Percentiles rank a stretch among this genome's conserved stretches.
Conservation (phyloP, 148 eudicot species). For the Cornus suecica region DNA sequence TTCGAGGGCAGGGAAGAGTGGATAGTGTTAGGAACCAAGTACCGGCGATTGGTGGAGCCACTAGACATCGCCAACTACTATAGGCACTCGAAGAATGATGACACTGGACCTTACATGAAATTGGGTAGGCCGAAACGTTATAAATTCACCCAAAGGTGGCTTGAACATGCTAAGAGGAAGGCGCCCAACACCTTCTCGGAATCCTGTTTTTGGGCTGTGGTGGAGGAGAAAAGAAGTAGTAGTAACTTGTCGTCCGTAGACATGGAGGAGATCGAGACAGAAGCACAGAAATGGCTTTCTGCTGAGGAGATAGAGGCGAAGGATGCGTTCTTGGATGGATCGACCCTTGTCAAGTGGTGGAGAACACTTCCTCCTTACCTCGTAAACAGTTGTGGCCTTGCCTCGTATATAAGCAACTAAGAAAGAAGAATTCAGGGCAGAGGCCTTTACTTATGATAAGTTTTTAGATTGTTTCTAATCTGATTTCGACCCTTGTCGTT, state of each 20-base stretch:
- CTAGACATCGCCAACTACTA: slow-evolving; percentile 88
- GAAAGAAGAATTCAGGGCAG: neutral
- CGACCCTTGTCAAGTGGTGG: slow-evolving; percentile 89
- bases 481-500: no score
- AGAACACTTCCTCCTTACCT: slow-evolving; percentile 52
- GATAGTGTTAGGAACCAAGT: slow-evolving; percentile 84
- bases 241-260: slow-evolving; percentile 30
- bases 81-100: slow-evolving; percentile 66
- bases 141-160: slow-evolving; percentile 69
- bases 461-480: no score
- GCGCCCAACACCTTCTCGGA: slow-evolving; percentile 46
- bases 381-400: slow-evolving; percentile 55
- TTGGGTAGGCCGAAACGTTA: slow-evolving; percentile 76
- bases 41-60: slow-evolving; percentile 71
- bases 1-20: slow-evolving; percentile 72
- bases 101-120: slow-evolving; percentile 73
- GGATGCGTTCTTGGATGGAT: slow-evolving; percentile 58
- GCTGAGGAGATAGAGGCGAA: slow-evolving; percentile 19
- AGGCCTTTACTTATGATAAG: neutral
- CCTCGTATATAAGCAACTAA: slow-evolving; percentile 22
- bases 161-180: slow-evolving; percentile 58
- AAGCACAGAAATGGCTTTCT: slow-evolving; percentile 38
- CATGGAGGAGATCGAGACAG: slow-evolving; percentile 47
- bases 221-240: slow-evolving; percentile 66
- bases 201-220: slow-evolving; percentile 83